Evolutionary conservation across 108 stramenopile species (phyloP).

Genomic region (Conticribra guillardii): DNA sequence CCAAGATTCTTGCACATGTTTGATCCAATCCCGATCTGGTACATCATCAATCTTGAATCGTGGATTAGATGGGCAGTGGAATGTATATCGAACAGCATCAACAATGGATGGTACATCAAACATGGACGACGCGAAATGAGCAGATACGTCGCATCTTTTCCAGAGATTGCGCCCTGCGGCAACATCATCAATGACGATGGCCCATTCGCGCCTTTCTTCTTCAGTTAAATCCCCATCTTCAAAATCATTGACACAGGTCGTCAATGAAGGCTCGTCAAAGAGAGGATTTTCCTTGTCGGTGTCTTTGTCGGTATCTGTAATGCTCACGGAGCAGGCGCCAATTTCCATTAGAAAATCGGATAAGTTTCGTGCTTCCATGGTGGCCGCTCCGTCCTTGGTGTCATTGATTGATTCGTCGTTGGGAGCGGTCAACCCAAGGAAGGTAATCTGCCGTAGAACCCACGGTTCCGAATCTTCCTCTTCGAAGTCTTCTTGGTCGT

Average conservation of each 20-base stretch:
- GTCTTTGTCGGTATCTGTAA: slow-evolving; percentile 72
- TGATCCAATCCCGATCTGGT: slow-evolving; percentile 79
- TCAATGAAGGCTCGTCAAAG: slow-evolving; percentile 55
- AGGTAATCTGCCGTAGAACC: slow-evolving; percentile 30
- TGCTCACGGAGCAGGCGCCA: slow-evolving; percentile 71
- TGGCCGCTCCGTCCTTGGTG: slow-evolving; percentile 1
- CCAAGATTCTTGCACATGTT: slow-evolving; percentile 81
- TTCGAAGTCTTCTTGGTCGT: neutral
- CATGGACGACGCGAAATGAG: slow-evolving; percentile 70
- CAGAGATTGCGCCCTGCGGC: slow-evolving; percentile 62
- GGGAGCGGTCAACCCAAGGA: slow-evolving; percentile 26
- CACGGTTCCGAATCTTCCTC: neutral
- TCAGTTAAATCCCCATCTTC: slow-evolving; percentile 7
- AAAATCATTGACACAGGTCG: slow-evolving; percentile 1
- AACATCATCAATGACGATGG: slow-evolving; percentile 32
- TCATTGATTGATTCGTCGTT: neutral
- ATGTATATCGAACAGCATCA: slow-evolving; percentile 56
- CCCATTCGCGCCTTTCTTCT: slow-evolving; percentile 10
- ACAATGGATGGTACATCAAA: slow-evolving; percentile 54
- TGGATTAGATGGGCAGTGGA: slow-evolving; percentile 25
- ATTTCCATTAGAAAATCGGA: slow-evolving; percentile 86
- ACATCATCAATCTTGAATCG: slow-evolving; percentile 54
- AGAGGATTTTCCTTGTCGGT: slow-evolving; percentile 60
- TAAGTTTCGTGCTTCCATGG: slow-evolving; percentile 41
- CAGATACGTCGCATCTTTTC: slow-evolving; percentile 76